Evolutionary conservation across 352 stramenopile genomes (phyloP).

Genomic region (Globisporangium splendens): DNA sequence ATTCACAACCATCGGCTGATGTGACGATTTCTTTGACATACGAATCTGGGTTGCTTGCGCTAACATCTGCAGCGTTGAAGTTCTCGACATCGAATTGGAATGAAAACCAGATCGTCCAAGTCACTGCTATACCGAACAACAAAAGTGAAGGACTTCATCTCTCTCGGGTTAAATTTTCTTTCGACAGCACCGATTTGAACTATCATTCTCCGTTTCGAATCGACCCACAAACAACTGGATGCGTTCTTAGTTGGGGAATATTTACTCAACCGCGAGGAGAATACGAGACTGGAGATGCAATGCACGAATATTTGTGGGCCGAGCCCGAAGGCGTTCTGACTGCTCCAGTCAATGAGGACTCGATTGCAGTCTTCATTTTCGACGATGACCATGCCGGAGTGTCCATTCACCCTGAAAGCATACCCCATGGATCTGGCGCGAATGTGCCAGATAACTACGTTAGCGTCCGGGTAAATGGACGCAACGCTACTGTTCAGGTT

Average conservation of each 20-base stretch:
- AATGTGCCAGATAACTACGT: slow-evolving; percentile 29
- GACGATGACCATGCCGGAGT: slow-evolving; percentile 51
- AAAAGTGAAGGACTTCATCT: slow-evolving; percentile 31
- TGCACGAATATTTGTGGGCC: slow-evolving; percentile 48
- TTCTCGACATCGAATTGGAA: slow-evolving; percentile 49
- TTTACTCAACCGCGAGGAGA: slow-evolving; percentile 43
- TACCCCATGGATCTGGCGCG: slow-evolving; percentile 25
- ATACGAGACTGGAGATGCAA: slow-evolving; percentile 53
- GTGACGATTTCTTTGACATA: slow-evolving; percentile 32
- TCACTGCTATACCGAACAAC: slow-evolving; percentile 33
- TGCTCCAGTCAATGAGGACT: slow-evolving; percentile 19
- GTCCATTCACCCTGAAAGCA: slow-evolving; percentile 27
- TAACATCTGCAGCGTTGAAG: slow-evolving; percentile 24
- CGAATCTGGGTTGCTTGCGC: slow-evolving; percentile 10
- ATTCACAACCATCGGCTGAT: slow-evolving; percentile 34
- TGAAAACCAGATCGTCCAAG: slow-evolving; percentile 26
- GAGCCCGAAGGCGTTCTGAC: slow-evolving; percentile 48
- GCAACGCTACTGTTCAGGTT: slow-evolving; percentile 37
- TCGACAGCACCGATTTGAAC: slow-evolving; percentile 28
- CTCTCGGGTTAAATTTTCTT: slow-evolving; percentile 27
- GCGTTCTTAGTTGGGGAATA: slow-evolving; percentile 35
- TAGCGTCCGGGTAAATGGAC: slow-evolving; percentile 34
- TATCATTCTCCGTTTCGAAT: slow-evolving; percentile 40
- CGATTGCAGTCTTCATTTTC: slow-evolving; percentile 39
- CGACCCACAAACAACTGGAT: slow-evolving; percentile 14